Conservation (phyloP, 179 eudicot genomes). For the Gypsophila paniculata region DNA sequence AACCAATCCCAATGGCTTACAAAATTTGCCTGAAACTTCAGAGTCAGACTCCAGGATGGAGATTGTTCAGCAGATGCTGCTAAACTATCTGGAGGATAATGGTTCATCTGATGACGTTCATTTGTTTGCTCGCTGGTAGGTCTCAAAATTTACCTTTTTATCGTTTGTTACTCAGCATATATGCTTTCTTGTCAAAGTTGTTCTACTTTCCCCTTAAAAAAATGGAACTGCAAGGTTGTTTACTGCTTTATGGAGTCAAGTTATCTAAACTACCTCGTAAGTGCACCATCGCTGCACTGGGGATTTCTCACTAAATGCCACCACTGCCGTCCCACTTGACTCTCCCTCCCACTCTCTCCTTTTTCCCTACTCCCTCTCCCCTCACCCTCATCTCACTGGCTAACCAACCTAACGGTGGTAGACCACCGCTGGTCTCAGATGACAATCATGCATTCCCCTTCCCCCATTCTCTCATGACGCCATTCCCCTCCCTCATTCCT, state of each 20-base stretch:
- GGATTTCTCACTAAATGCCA: too few relatives aligned
- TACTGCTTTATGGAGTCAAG: background rate
- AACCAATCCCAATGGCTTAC: constrained; percentile 26
- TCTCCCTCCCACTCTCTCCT: too few relatives aligned
- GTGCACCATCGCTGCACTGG: too few relatives aligned
- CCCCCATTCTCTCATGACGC: too few relatives aligned
- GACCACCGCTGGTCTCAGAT: too few relatives aligned
- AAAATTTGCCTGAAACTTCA: constrained; percentile 38
- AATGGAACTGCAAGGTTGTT: background rate
- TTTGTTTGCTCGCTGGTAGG: constrained; percentile 81
- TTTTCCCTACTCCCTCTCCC: too few relatives aligned
- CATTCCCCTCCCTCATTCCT: too few relatives aligned
- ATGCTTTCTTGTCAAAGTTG: background rate
- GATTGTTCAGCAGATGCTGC: constrained; percentile 83
- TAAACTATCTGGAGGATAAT: constrained; percentile 78
- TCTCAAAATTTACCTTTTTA: constrained; percentile 12
- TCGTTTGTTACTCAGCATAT: constrained; percentile 1
- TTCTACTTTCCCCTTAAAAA: background rate
- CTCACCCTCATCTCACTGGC: too few relatives aligned
- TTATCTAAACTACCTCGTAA: background rate
- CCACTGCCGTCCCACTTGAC: too few relatives aligned
- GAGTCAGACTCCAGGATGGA: constrained; percentile 52
- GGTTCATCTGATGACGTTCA: constrained; percentile 73
- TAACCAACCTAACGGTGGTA: too few relatives aligned
- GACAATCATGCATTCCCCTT: too few relatives aligned